A percentile compares a stretch with the other conserved stretches of the same genome.
Evolutionary conservation across 1,284 basidiomycete genomes (phyloP).

Genomic region (Boletus albobrunnescens): DNA sequence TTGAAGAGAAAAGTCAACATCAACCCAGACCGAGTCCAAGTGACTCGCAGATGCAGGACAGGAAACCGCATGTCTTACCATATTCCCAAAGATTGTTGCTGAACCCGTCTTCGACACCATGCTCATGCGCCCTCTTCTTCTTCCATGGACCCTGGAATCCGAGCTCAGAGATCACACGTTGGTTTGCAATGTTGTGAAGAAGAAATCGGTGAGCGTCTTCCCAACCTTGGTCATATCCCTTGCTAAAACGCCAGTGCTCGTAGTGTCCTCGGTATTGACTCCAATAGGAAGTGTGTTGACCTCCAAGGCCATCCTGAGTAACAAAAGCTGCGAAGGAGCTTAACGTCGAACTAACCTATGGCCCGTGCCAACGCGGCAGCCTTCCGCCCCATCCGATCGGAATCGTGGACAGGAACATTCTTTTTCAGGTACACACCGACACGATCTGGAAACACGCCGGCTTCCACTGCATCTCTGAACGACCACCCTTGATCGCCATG

Average conservation of each 20-base stretch:
- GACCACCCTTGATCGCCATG: constrained; percentile 76
- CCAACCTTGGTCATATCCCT: constrained; percentile 70
- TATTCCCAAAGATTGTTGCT: constrained; percentile 56
- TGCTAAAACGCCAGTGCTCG: constrained; percentile 64
- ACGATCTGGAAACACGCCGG: constrained; percentile 56
- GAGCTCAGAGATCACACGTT: constrained; percentile 44
- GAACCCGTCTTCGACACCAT: constrained; percentile 40
- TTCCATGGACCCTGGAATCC: constrained; percentile 63
- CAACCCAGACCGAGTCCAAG: not conserved
- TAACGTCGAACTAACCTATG: constrained; percentile 35
- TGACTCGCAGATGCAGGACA: not conserved
- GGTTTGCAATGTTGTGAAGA: constrained; percentile 15
- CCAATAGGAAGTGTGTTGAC: constrained; percentile 59
- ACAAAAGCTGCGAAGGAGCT: not conserved
- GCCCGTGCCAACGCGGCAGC: constrained; percentile 38
- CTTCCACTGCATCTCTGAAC: constrained; percentile 63
- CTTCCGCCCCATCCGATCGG: constrained; percentile 33
- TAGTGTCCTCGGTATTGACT: constrained; percentile 45
- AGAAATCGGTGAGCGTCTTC: constrained; percentile 60
- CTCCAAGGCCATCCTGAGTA: constrained; percentile 31
- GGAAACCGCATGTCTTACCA: constrained; percentile 36
- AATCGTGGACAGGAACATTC: constrained; percentile 20
- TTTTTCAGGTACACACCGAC: constrained; percentile 37
- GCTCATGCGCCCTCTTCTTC: constrained; percentile 45
- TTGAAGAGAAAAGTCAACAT: not conserved